Percentiles rank a stretch among this genome's conserved stretches.
Evolutionary conservation across 192 early-diverging fungal genomes (phyloP).

Genomic region (Podochytrium sp.): DNA sequence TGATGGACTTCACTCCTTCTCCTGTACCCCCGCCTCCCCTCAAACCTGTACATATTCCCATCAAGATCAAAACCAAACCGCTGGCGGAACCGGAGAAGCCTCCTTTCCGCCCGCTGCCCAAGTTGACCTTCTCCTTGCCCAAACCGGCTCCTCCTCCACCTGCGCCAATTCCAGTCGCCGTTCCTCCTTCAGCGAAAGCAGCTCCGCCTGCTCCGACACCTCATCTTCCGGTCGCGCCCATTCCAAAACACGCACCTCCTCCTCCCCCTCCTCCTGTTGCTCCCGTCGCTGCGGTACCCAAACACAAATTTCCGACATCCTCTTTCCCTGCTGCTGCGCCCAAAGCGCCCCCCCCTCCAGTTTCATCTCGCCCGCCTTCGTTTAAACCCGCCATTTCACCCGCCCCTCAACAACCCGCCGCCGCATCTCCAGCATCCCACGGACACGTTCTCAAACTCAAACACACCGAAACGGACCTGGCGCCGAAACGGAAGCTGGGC

Average conservation of each 20-base stretch:
- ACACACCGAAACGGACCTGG: not conserved
- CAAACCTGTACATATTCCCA: not conserved
- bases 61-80: not conserved
- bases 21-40: not conserved
- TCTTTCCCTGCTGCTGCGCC: not conserved
- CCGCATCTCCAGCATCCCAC: not conserved
- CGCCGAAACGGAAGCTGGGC: slow-evolving; percentile 17
- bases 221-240: not conserved
- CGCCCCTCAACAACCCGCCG: not conserved
- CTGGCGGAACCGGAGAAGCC: not conserved
- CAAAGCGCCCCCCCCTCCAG: not conserved
- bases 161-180: not conserved
- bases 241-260: not conserved
- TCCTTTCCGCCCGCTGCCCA: not conserved
- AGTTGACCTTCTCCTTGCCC: not conserved
- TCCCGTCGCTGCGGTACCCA: not conserved
- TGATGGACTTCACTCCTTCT: not conserved
- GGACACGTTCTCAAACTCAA: slow-evolving; percentile 19
- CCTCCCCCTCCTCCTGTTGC: not conserved
- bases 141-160: not conserved
- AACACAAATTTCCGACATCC: not conserved
- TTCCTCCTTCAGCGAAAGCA: not conserved
- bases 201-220: not conserved
- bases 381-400: not conserved
- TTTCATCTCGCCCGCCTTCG: not conserved